Percentiles rank a stretch among this genome's conserved stretches.
phyloP scores from a whole-genome alignment of 1,139 yeast species.

The Kodamaea derodonti region DNA sequence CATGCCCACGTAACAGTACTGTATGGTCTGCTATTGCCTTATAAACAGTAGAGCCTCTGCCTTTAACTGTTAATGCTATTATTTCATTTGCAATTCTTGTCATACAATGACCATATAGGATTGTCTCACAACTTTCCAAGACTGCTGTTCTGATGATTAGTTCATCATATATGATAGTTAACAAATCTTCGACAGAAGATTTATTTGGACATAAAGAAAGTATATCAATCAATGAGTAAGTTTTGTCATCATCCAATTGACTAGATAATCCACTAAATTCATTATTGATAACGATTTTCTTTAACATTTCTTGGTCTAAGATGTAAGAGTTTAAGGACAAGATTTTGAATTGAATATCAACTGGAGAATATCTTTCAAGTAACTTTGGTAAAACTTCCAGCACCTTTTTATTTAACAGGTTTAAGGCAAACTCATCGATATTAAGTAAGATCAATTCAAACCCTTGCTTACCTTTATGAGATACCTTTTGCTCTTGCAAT shows the following conservation, averaged over 20 bases:
- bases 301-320: conserved; percentile 21
- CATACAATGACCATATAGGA: conserved; percentile 77
- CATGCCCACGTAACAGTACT: conserved; percentile 22
- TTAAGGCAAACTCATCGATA: conserved; percentile 38
- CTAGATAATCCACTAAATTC: conserved; percentile 24
- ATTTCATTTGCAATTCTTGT: conserved; percentile 78
- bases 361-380: conserved; percentile 18
- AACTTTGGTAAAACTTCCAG: conserved; percentile 19
- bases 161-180: conserved; percentile 45
- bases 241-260: conserved; percentile 5
- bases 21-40: conserved; percentile 45
- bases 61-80: conserved; percentile 79
- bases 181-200: conserved; percentile 62
- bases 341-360: conserved; percentile 30
- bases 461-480: conserved; percentile 67
- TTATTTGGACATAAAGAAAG: conserved; percentile 41
- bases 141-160: conserved; percentile 48
- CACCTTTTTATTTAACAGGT: conserved; percentile 15
- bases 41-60: conserved; percentile 74
- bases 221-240: conserved; percentile 21
- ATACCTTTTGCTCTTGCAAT: conserved; percentile 54
- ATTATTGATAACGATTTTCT: conserved; percentile 23
- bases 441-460: conserved; percentile 56
- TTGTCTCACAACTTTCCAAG: conserved; percentile 45
- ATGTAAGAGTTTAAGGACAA: conserved; percentile 38